A percentile compares a stretch with the other conserved stretches of the same genome.
Conservation (phyloP, 2,329 filamentous ascomycete genomes). For the Diaporthe nobilis region DNA sequence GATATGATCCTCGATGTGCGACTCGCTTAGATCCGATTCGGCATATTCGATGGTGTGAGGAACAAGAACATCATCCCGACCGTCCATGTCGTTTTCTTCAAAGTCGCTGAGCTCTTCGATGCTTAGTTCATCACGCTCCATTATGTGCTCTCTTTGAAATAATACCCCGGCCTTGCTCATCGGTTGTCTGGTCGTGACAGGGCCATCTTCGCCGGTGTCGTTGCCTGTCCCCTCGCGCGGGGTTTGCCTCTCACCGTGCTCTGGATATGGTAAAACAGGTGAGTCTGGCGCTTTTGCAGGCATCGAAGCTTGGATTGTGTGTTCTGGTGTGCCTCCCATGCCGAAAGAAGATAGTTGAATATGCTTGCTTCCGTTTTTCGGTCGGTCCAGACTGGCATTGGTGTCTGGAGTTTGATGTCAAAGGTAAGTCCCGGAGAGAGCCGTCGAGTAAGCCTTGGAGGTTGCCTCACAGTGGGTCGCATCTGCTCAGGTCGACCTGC, state of each 20-base stretch:
- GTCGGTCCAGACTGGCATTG: not conserved
- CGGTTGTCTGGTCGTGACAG: not conserved
- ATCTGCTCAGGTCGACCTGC: not conserved
- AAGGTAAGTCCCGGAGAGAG: not conserved
- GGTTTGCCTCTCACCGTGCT: not conserved
- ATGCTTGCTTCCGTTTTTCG: not conserved
- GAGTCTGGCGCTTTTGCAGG: not conserved
- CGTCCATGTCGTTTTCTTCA: too few species aligned
- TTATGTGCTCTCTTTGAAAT: not conserved
- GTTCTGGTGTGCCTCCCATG: not conserved
- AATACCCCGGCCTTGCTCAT: not conserved
- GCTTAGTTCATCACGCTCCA: not conserved
- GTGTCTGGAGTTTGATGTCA: not conserved
- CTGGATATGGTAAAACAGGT: not conserved
- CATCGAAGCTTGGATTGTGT: not conserved
- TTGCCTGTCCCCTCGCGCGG: not conserved
- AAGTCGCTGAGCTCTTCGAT: too few species aligned
- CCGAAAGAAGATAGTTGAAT: not conserved
- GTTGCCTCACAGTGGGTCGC: too few species aligned
- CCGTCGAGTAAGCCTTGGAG: not conserved
- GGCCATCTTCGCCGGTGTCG: not conserved
- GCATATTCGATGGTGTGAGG: constrained; percentile 57
- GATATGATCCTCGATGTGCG: constrained; percentile 59
- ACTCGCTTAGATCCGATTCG: constrained; percentile 56
- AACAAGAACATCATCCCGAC: too few species aligned